Evolutionary conservation across 768 basidiomycete species (phyloP).

Genomic region (Boletellus sp.): DNA sequence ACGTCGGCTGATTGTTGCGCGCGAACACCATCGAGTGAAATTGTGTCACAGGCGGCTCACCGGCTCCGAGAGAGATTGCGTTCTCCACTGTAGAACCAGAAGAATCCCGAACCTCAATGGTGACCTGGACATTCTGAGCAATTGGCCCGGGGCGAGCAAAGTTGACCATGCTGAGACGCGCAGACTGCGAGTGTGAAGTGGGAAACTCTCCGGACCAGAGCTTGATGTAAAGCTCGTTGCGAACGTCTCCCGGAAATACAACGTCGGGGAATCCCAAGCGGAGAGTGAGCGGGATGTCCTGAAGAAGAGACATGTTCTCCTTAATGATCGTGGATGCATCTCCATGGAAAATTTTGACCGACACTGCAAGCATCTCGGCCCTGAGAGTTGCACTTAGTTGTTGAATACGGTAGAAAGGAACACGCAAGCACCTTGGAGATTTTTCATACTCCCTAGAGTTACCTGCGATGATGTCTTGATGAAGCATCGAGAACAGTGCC

Average conservation of each 20-base stretch:
- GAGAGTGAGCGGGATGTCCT: conserved; percentile 75
- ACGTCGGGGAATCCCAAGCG: conserved; percentile 95
- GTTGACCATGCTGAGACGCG: conserved; percentile 54
- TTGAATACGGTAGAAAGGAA: neutral
- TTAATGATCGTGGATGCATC: conserved; percentile 66
- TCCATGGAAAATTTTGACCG: conserved; percentile 86
- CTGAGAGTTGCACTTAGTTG: conserved; percentile 35
- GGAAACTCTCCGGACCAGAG: conserved; percentile 92
- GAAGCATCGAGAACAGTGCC: conserved; percentile 84
- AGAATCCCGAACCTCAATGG: conserved; percentile 78
- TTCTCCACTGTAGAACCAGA: conserved; percentile 67
- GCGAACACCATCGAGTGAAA: conserved; percentile 92
- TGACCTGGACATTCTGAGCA: conserved; percentile 71
- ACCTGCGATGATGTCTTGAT: conserved; percentile 88
- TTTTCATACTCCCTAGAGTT: conserved; percentile 80
- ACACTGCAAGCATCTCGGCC: conserved; percentile 83
- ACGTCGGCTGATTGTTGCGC: conserved; percentile 85
- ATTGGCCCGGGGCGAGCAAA: conserved; percentile 58
- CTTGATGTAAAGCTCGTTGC: conserved; percentile 95
- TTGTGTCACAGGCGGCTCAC: conserved; percentile 74
- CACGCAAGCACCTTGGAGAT: conserved; percentile 58
- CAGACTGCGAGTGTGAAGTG: conserved; percentile 46
- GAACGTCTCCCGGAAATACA: conserved; percentile 86
- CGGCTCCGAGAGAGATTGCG: conserved; percentile 78
- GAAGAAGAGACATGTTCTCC: conserved; percentile 81